These are phyloP conservation scores for Xylaria multiplex DNA, from an alignment of 2,329 filamentous ascomycete species.

Conservation along the genomic window DNA sequence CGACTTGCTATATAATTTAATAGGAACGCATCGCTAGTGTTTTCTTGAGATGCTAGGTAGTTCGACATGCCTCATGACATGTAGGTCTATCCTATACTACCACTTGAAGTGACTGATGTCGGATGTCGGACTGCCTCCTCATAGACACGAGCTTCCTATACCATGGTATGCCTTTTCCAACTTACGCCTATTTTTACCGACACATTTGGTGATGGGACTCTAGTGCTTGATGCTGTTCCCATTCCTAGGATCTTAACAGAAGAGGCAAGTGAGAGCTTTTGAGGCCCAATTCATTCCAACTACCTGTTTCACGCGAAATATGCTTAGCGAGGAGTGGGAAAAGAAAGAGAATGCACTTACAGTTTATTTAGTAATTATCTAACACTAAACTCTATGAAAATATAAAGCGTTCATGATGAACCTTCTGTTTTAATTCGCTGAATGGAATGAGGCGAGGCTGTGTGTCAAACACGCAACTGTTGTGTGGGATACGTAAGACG, in stretches of 20 bases:
- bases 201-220: too few relatives aligned
- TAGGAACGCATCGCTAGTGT: background rate
- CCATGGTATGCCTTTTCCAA: too few relatives aligned
- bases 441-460: background rate
- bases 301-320: background rate
- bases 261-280: background rate
- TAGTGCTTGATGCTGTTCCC: too few relatives aligned
- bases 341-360: too few relatives aligned
- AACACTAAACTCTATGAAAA: background rate
- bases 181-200: too few relatives aligned
- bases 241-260: background rate
- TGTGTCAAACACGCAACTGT: background rate
- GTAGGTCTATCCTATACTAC: background rate
- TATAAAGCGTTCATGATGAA: background rate
- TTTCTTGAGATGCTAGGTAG: background rate
- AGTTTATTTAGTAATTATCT: background rate
- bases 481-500: background rate
- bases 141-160: too few relatives aligned
- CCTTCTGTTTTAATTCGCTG: too few relatives aligned
- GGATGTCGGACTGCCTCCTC: too few relatives aligned
- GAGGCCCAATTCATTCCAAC: background rate
- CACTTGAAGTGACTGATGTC: too few relatives aligned
- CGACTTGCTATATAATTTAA: background rate
- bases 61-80: background rate
- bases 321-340: too few relatives aligned